These are phyloP conservation scores for Copromyces sp. DNA, from an alignment of 495 filamentous ascomycete species.

Conservation along the genomic window DNA sequence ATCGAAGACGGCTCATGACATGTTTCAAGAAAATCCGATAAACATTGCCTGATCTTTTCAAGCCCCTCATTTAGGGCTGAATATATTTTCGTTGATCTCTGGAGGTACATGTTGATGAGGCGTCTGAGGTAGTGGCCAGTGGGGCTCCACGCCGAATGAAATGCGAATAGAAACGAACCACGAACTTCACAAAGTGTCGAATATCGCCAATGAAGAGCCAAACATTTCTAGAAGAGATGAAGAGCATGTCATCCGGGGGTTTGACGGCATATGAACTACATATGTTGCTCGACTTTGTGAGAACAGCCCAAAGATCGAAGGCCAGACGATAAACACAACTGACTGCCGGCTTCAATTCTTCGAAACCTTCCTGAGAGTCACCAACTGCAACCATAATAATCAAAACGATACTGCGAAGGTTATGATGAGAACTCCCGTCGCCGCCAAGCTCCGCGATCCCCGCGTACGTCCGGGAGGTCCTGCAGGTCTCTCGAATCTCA, in stretches of 20 bases:
- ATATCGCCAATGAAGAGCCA: background rate
- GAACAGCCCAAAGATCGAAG: background rate
- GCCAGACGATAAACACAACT: background rate
- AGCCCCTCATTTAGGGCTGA: background rate
- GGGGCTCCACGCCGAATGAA: background rate
- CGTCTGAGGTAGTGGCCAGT: background rate
- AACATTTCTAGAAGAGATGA: background rate
- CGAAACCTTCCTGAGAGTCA: background rate
- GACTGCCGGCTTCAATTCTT: background rate
- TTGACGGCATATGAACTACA: background rate
- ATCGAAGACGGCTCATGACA: background rate
- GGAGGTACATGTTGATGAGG: background rate
- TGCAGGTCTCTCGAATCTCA: background rate
- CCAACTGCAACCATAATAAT: background rate
- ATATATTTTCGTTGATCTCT: background rate
- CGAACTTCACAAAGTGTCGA: background rate
- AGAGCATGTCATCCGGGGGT: background rate
- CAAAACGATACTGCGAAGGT: background rate
- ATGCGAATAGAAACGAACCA: background rate
- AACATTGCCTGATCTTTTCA: background rate
- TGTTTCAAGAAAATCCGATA: background rate
- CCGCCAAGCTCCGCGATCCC: background rate
- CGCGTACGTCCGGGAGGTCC: background rate
- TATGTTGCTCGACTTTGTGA: background rate
- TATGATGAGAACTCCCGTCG: background rate